phyloP scores from a whole-genome alignment of 2,329 filamentous ascomycete genomes.

The Lachnellula arida region DNA sequence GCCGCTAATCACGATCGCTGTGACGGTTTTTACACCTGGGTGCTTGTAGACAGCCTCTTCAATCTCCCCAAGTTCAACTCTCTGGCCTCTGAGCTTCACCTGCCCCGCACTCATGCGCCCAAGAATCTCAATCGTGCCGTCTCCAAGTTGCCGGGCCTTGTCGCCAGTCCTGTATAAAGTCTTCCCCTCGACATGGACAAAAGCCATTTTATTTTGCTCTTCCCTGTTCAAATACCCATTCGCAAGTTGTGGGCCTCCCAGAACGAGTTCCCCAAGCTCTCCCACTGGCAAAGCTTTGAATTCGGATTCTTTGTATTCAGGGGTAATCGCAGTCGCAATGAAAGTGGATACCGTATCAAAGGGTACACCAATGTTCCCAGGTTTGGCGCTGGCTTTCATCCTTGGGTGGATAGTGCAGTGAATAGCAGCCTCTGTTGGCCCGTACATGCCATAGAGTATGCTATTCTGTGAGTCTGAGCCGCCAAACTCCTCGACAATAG shows the following conservation, averaged over 20 bases:
- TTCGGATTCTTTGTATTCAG: constrained; percentile 14
- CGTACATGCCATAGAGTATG: constrained; percentile 89
- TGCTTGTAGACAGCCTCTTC: constrained; percentile 64
- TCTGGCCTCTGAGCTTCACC: constrained; percentile 80
- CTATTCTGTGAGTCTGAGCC: constrained; percentile 39
- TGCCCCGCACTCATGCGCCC: constrained; percentile 77
- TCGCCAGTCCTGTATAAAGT: constrained; percentile 81
- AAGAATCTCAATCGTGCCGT: constrained; percentile 75
- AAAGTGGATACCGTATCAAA: constrained; percentile 63
- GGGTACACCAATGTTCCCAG: constrained; percentile 70
- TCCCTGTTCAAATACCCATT: constrained; percentile 76
- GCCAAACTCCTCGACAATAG: constrained; percentile 77
- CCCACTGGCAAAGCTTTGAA: constrained; percentile 28
- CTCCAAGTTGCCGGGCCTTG: constrained; percentile 62
- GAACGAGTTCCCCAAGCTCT: constrained; percentile 58
- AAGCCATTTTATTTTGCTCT: constrained; percentile 67
- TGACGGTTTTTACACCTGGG: constrained; percentile 57
- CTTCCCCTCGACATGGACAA: constrained; percentile 61
- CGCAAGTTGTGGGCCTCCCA: constrained; percentile 78
- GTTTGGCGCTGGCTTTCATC: constrained; percentile 52
- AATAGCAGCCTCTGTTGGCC: constrained; percentile 86
- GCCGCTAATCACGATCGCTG: constrained; percentile 62
- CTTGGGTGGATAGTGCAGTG: constrained; percentile 75
- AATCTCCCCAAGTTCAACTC: constrained; percentile 74
- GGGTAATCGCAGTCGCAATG: constrained; percentile 23